Base-by-base conservation (phyloP, 208 protist species). In the Leishmania guyanensis region DNA sequence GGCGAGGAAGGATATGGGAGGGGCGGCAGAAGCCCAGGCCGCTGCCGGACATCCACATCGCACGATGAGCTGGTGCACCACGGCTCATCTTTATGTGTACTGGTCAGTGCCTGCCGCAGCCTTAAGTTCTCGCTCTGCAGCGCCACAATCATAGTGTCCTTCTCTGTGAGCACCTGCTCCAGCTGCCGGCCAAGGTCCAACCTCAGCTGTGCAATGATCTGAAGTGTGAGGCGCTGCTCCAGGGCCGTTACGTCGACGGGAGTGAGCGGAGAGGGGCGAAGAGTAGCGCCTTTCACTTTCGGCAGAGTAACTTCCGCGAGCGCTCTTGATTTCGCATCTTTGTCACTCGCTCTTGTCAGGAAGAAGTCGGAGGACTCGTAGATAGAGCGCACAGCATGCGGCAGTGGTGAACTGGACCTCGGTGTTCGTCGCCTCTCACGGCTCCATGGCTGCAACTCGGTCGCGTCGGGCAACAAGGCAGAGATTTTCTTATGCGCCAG, bases 151-250 rank as follows among this genome's bases (percentile, higher is more conserved):
- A 84, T 58, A 0, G 68, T 50, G 39, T 94, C 89, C 36, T 88
- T 91, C 74, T 89, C 81, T 17, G 82, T 68, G 33, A 94, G 76
- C 4, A 86, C 82, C n/a, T 91, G 65, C 80, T 86, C 80, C 29
- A 94, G 81, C 48, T 89, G 78, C 10, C 65, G 29, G 8, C 80
- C 79, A 33, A 95, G 66, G 65, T 91, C 88, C 17, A 73, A 53
- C 70, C 84, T 80, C 51, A 93, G 79, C 75, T 95, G 87, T 22
- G 53, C n/a, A 77, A 92, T 88, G 48, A 94, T 82, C 33, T 86
- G 69, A 9, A 71, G 78, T 17, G 78, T 79, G 62, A 90, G 84
- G 2, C 81, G 78, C 33, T 78, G 77, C 72, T 90, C 84, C 50
- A 92, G 16, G 22, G 80, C 73, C 29, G 29, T 77, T 29, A 85